Evolutionary conservation across 2,329 filamentous ascomycete genomes (phyloP), one percentile per base, ranked within the genome.

Genomic region (Fonsecaea pedrosoi): DNA sequence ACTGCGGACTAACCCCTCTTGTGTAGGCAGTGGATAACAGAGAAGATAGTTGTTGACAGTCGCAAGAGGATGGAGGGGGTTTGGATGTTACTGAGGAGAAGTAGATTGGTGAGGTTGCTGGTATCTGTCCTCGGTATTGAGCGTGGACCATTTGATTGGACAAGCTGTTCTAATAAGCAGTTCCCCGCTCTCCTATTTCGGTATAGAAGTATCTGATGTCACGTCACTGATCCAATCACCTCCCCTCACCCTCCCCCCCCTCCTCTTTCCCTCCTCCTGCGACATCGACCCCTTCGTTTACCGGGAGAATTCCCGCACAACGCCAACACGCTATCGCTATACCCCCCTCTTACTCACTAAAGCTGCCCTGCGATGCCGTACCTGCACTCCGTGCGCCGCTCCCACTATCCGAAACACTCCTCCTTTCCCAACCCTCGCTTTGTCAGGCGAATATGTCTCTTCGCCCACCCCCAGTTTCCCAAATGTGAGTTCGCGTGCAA

Each of bases 191-290:
- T 55, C 54, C 54, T 5, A 5, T 35, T 30, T 50, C 9, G 18
- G 45, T 50, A 50, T 50, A 50, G 45, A 4, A 1, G 2, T 10
- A 6, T 30, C 10, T 10, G 21, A 50, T 25, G 30, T 12, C 45
- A 50, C 45, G 45, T 50, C 45, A 50, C 21, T 30, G 18, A 50
- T 50, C 18, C 45, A 50, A 25, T 50, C 45, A 50, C 25, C 45
- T 7, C 1, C 40, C 15, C 18, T 15, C 40, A 15, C 38, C 18
- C 2, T 4, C 7, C 7, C 7, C 40, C 9, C 15, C 40, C 18
- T 3, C n/a, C n/a, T n/a, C n/a, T 10, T 50, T 13, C 45, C 4
- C 45, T 30, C 8, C 18, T 30, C 21, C 21, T 25, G 30, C 30
- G 30, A 30, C 2, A 30, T 30, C 6, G 30, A 5, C 30, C 4